Percentiles rank a stretch among this genome's conserved stretches.
phyloP scores from a whole-genome alignment of 306 rosid species.

The Trifolium subterraneum region DNA sequence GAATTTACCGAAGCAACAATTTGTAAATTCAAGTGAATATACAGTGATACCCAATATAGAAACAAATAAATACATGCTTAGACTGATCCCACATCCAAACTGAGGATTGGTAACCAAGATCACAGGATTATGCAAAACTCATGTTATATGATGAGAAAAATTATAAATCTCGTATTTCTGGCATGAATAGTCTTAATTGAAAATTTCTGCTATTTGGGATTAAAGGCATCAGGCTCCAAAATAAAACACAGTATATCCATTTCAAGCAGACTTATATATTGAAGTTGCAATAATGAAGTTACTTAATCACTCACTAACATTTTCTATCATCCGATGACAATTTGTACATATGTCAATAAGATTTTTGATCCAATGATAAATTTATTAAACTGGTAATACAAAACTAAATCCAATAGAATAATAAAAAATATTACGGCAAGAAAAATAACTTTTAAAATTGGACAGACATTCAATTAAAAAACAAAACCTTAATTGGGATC shows the following conservation, averaged over 20 bases:
- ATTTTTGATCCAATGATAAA: constrained; percentile 26
- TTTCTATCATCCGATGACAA: constrained; percentile 13
- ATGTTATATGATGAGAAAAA: not conserved
- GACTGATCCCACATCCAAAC: no score
- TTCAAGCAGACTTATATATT: not conserved
- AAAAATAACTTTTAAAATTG: constrained; percentile 35
- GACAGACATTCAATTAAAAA: constrained; percentile 14
- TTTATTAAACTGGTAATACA: constrained; percentile 39
- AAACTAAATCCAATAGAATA: constrained; percentile 36
- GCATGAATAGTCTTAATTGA: constrained; percentile 3
- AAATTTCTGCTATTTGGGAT: not conserved
- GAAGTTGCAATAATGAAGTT: constrained; percentile 3
- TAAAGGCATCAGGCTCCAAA: constrained; percentile 2
- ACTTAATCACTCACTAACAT: constrained; percentile 23
- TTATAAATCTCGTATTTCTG: not conserved
- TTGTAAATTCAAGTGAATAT: no score
- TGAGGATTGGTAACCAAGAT: no score
- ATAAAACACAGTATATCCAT: not conserved
- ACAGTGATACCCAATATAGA: no score
- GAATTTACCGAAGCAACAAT: no score
- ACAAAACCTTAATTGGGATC: constrained; percentile 20
- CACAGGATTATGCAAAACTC: no score
- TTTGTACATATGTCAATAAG: constrained; percentile 27
- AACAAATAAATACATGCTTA: no score
- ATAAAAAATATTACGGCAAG: constrained; percentile 2